A percentile compares a stretch with the other conserved stretches of the same genome.
Evolutionary conservation across 306 rosid species (phyloP).

Genomic region (Phaseolus lunatus): DNA sequence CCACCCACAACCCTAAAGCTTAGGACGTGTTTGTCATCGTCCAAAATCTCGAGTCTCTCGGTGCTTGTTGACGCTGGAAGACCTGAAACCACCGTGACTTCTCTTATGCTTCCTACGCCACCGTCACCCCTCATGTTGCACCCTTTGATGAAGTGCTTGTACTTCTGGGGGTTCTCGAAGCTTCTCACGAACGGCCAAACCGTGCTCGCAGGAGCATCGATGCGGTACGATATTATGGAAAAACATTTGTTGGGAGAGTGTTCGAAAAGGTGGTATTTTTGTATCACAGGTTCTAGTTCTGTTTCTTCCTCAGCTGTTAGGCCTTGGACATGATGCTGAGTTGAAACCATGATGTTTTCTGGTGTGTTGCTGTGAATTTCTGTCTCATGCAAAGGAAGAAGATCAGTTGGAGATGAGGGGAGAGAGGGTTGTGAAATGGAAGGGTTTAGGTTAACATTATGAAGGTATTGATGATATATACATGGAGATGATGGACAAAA

Average conservation of each 20-base stretch:
- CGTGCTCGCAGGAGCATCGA: slow-evolving; percentile 63
- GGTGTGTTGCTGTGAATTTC: neutral
- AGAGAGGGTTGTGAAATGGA: slow-evolving; percentile 3
- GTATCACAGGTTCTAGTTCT: slow-evolving; percentile 60
- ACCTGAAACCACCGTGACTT: slow-evolving; percentile 85
- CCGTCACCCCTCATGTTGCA: slow-evolving; percentile 83
- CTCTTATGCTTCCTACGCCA: slow-evolving; percentile 79
- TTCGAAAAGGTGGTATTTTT: slow-evolving; percentile 65
- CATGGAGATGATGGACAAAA: slow-evolving; percentile 25
- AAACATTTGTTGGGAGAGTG: slow-evolving; percentile 60
- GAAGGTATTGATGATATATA: slow-evolving; percentile 4
- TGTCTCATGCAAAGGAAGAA: neutral
- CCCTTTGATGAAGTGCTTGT: slow-evolving; percentile 90
- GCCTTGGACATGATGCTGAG: slow-evolving; percentile 50
- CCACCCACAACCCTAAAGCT: slow-evolving; percentile 92
- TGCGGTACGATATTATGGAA: slow-evolving; percentile 72
- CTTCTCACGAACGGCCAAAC: slow-evolving; percentile 76
- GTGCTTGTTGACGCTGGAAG: slow-evolving; percentile 92
- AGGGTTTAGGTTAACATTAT: neutral
- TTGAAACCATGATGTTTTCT: slow-evolving; percentile 41
- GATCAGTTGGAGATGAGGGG: neutral
- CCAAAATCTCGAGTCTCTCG: slow-evolving; percentile 87
- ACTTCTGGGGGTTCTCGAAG: slow-evolving; percentile 78
- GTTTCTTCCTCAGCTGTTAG: slow-evolving; percentile 63
- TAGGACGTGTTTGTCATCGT: slow-evolving; percentile 74